Evolutionary conservation across 331 rosid genomes (phyloP).

Genomic region (Saraca asoca): DNA sequence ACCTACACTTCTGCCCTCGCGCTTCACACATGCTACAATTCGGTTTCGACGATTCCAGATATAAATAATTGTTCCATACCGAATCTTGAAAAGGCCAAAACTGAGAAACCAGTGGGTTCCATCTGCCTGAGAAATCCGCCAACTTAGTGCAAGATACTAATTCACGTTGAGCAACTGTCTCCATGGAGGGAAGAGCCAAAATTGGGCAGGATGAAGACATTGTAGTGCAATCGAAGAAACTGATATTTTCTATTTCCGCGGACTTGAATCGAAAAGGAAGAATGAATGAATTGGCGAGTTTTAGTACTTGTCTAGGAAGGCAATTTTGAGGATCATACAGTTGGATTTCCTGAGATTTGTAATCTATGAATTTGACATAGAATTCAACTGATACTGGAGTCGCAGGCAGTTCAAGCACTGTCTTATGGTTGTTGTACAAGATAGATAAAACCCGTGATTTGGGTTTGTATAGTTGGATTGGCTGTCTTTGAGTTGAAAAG

Average conservation of each 20-base stretch:
- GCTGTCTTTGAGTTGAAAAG: slow-evolving; percentile 3
- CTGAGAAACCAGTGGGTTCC: neutral
- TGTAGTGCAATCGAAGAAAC: slow-evolving; percentile 12
- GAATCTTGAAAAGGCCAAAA: neutral
- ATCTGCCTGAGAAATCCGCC: neutral
- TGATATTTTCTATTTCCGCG: neutral
- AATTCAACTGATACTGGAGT: too few relatives aligned
- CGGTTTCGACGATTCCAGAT: neutral
- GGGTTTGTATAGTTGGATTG: too few relatives aligned
- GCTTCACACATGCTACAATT: neutral
- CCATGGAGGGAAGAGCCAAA: neutral
- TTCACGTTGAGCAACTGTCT: neutral
- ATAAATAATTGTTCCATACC: neutral
- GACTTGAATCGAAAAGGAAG: neutral
- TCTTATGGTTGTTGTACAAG: too few relatives aligned
- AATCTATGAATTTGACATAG: too few relatives aligned
- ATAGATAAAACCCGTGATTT: too few relatives aligned
- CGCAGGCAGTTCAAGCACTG: too few relatives aligned
- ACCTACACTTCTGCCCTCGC: neutral
- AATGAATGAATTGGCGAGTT: neutral
- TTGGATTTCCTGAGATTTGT: too few relatives aligned
- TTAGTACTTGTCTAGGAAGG: too few relatives aligned
- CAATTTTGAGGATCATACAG: too few relatives aligned
- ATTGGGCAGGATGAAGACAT: neutral
- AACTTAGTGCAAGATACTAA: neutral